Conservation (phyloP, 352 stramenopile species). For the Globisporangium takayamanum region DNA sequence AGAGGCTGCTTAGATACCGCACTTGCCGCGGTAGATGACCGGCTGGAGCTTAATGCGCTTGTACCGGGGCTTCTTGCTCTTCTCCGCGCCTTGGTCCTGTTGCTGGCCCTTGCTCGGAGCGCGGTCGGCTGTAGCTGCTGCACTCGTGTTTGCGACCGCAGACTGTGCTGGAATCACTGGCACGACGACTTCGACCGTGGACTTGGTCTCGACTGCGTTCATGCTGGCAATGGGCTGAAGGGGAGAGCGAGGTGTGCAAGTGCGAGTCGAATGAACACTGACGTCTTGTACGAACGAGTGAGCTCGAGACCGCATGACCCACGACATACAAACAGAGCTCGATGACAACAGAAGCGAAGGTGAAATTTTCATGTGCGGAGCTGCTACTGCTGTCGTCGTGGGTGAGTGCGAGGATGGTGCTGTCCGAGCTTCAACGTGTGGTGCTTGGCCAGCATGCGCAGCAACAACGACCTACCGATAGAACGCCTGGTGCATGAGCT, state of each 20-base stretch:
- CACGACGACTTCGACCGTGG: constrained; percentile 4
- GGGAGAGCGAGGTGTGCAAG: neutral
- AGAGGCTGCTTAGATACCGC: constrained; percentile 2
- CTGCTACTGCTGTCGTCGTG: too few relatives aligned
- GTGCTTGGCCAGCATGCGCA: too few relatives aligned
- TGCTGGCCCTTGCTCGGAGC: constrained; percentile 1
- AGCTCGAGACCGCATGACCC: neutral
- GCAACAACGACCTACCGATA: constrained; percentile 1
- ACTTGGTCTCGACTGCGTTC: constrained; percentile 7
- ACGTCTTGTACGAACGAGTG: neutral
- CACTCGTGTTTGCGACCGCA: neutral
- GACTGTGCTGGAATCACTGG: neutral
- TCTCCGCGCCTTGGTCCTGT: neutral
- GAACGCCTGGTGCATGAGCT: constrained; percentile 13
- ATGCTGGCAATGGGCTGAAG: neutral
- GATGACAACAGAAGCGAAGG: too few relatives aligned
- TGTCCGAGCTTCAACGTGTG: neutral
- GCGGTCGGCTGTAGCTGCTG: neutral
- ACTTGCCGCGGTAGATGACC: constrained; percentile 17
- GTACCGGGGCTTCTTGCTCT: constrained; percentile 16
- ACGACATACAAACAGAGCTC: too few relatives aligned
- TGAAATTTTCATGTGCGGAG: too few relatives aligned
- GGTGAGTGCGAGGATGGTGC: neutral
- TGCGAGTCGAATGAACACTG: neutral
- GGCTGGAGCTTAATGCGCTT: constrained; percentile 18